Conservation (phyloP, 768 basidiomycete genomes). For the Pleurotus sapidus region DNA sequence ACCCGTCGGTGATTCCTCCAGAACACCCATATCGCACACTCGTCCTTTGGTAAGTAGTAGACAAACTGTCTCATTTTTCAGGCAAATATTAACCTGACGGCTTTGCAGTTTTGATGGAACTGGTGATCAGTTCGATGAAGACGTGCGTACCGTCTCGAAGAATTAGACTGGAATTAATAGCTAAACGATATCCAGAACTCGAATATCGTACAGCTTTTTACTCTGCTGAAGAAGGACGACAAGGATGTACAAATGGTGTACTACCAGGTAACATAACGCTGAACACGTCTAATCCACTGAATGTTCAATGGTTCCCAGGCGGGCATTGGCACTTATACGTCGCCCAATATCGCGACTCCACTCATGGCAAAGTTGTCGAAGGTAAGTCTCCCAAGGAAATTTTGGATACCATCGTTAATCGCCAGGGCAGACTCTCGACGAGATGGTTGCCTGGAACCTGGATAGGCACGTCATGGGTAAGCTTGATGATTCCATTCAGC, state of each 20-base stretch:
- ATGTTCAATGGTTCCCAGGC: conserved; percentile 27
- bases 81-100: too few species aligned
- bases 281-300: background rate
- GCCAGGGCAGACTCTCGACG: conserved; percentile 33
- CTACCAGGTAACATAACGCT: conserved; percentile 52
- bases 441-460: conserved; percentile 45
- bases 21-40: conserved; percentile 15
- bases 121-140: conserved; percentile 43
- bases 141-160: conserved; percentile 15
- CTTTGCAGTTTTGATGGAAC: conserved; percentile 67
- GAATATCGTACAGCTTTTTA: conserved; percentile 50
- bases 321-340: conserved; percentile 52
- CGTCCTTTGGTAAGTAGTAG: conserved; percentile 15
- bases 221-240: conserved; percentile 51
- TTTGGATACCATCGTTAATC: background rate
- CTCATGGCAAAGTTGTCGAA: conserved; percentile 40
- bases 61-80: background rate
- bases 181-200: too few species aligned
- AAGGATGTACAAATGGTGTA: conserved; percentile 50
- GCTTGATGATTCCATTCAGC: background rate
- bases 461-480: conserved; percentile 50
- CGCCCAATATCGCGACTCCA: conserved; percentile 40
- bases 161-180: too few species aligned
- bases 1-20: conserved; percentile 12
- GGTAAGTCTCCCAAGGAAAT: conserved; percentile 17